Evolutionary conservation across 768 basidiomycete genomes (phyloP), one percentile per base, ranked within the genome.

Genomic region (Lactarius sp.): DNA sequence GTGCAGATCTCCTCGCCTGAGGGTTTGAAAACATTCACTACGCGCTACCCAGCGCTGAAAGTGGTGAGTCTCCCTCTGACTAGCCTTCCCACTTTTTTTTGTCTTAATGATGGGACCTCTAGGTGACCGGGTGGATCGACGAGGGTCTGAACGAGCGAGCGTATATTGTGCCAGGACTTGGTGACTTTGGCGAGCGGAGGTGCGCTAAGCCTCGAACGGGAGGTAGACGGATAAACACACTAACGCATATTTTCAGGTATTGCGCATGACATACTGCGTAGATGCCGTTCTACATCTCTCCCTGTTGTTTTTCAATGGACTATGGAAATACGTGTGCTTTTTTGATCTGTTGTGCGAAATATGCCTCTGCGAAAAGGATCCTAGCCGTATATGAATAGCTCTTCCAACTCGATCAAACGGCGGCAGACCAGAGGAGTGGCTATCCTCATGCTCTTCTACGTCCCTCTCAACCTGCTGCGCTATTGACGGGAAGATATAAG

Each of bases 61-160:
- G 86, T 95, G 70, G 90, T 93, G 72, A 70, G 88, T 44, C 6
- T 50, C 1, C 3, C 18, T 7, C 31, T 41, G 39, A 14, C 51
- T 3, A 41, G 4, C 34, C 20, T 14, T 10, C 9, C 47, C 12
- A 13, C 52, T 33, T 55, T n/a, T 27, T 6, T 20, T 36, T 51
- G 18, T 14, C 33, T 41, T 59, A 42, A n/a, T 6, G 22, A 37
- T 6, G 46, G 34, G 9, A 4, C 44, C 6, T 14, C 22, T 67
- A 94, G 90, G 88, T 97, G 58, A 96, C 94, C 12, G 94, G 94
- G 2, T 96, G 94, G 93, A 92, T 98, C 58, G 94, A 98, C 73
- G 77, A 93, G 68, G 91, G 93, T 5, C 81, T 98, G 56, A 94
- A 98, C 69, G 91, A 91, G 61, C 92, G 88, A 72, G 85, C 90